A percentile compares a stretch with the other conserved stretches of the same genome.
phyloP scores from a whole-genome alignment of 495 filamentous ascomycete species.

The Acidiella bohemica region DNA sequence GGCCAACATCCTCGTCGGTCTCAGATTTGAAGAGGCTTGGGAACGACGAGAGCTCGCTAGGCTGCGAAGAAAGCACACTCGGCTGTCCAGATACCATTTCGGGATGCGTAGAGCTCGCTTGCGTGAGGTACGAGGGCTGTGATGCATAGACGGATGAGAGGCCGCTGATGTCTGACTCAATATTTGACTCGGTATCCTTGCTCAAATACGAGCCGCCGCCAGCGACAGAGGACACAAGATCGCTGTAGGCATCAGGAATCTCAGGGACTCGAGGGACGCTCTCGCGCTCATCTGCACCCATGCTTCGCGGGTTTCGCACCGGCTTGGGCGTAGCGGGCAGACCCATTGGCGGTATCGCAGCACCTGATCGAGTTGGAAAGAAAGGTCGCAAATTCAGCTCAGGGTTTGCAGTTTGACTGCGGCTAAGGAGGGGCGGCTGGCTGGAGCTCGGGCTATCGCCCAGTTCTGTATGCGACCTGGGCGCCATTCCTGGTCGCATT shows the following conservation, averaged over 20 bases:
- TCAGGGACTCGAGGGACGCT: conserved; percentile 51
- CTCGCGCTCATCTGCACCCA: conserved; percentile 42
- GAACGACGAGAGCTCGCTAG: neutral
- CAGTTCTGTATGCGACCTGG: conserved; percentile 28
- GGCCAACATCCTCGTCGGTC: conserved; percentile 15
- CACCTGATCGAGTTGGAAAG: neutral
- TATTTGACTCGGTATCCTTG: conserved; percentile 4
- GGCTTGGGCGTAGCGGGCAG: conserved; percentile 74
- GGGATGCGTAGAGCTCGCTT: too few relatives aligned
- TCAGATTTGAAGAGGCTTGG: neutral
- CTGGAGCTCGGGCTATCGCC: conserved; percentile 25
- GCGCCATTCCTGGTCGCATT: conserved; percentile 19
- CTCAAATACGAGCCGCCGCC: conserved; percentile 11
- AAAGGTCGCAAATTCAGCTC: conserved; percentile 19
- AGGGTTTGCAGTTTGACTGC: conserved; percentile 19
- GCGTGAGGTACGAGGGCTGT: neutral
- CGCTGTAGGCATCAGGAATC: conserved; percentile 39
- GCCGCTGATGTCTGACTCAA: conserved; percentile 5
- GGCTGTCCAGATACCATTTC: too few relatives aligned
- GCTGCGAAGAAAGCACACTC: too few relatives aligned
- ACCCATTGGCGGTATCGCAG: conserved; percentile 36
- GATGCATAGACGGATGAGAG: neutral
- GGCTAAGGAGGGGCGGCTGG: conserved; percentile 17
- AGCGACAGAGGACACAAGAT: conserved; percentile 17
- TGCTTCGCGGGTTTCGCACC: conserved; percentile 57